A percentile compares a stretch with the other conserved stretches of the same genome.
Evolutionary conservation across 805 yeast genomes (phyloP).

Genomic region (Ogataea polymorpha): DNA sequence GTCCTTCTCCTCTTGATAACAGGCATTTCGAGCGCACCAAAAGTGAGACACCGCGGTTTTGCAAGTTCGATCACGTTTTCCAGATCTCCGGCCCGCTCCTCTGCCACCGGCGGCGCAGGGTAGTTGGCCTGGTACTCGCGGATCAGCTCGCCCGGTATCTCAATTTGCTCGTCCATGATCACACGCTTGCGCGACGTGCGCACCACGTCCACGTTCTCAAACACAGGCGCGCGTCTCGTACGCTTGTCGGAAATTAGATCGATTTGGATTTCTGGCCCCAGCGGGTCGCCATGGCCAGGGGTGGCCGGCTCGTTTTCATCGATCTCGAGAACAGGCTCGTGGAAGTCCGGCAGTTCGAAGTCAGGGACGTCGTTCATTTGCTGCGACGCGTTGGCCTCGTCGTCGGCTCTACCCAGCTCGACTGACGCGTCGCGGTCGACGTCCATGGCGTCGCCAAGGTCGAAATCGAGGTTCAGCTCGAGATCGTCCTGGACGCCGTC

Average conservation of each 20-base stretch:
- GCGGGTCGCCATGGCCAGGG: conserved; percentile 9
- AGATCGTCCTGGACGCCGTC: conserved; percentile 32
- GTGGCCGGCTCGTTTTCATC: conserved; percentile 19
- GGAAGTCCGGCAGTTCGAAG: conserved; percentile 37
- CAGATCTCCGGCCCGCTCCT: conserved; percentile 1
- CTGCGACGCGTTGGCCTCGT: conserved; percentile 21
- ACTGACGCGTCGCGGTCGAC: conserved; percentile 39
- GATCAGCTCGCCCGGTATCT: conserved; percentile 40
- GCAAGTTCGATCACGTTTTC: conserved; percentile 8
- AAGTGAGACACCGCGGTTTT: conserved; percentile 11
- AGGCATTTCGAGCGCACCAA: conserved; percentile 11
- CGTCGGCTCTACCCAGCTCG: conserved; percentile 51
- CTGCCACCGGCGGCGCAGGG: conserved; percentile 18
- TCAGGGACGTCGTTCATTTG: conserved; percentile 38
- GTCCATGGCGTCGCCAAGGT: conserved; percentile 25
- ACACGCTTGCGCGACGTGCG: conserved; percentile 47
- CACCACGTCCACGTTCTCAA: conserved; percentile 41
- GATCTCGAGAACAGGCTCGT: conserved; percentile 24
- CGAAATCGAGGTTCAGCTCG: conserved; percentile 34
- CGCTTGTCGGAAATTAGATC: conserved; percentile 11
- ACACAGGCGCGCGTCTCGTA: conserved; percentile 29
- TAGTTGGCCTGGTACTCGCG: conserved; percentile 30
- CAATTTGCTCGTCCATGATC: conserved; percentile 42
- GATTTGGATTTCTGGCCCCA: conserved; percentile 4
- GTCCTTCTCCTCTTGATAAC: conserved; percentile 18